Percentiles rank a stretch among this genome's conserved stretches.
These are phyloP conservation scores for Sistotremastrum suecicum DNA, from an alignment of 768 basidiomycete species.

Conservation along the genomic window DNA sequence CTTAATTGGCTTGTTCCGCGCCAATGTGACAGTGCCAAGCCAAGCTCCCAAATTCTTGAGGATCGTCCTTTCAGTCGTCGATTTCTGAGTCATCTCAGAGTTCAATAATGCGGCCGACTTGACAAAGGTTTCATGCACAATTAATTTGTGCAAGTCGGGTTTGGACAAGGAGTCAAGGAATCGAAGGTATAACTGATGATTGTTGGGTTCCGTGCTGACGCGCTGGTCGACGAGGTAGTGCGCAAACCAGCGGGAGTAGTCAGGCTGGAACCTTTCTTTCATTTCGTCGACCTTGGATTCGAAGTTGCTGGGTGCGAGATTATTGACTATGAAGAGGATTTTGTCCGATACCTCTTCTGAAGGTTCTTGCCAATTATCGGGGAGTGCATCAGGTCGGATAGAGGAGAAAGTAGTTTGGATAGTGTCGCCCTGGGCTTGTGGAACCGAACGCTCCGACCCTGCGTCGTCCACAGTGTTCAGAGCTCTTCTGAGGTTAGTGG, in stretches of 20 bases:
- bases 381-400: constrained; percentile 56
- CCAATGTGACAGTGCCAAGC: constrained; percentile 89
- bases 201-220: constrained; percentile 92
- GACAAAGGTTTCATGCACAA: constrained; percentile 87
- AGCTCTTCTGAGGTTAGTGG: constrained; percentile 54
- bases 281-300: constrained; percentile 80
- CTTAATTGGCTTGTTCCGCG: constrained; percentile 83
- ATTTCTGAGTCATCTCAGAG: constrained; percentile 78
- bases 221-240: constrained; percentile 96
- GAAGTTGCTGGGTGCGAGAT: constrained; percentile 89
- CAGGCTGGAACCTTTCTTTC: constrained; percentile 68
- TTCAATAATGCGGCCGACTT: constrained; percentile 83
- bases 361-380: constrained; percentile 46
- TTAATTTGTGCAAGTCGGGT: constrained; percentile 50
- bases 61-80: constrained; percentile 68
- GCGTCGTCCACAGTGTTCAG: constrained; percentile 39
- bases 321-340: constrained; percentile 96
- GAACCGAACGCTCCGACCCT: constrained; percentile 22
- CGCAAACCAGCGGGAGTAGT: constrained; percentile 89
- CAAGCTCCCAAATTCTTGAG: constrained; percentile 93
- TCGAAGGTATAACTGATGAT: constrained; percentile 87
- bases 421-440: constrained; percentile 22
- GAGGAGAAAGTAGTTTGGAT: constrained; percentile 54
- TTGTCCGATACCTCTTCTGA: constrained; percentile 83
- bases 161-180: constrained; percentile 77